These are phyloP conservation scores for Gillenia trifoliata DNA, from an alignment of 306 rosid species.

Conservation along the genomic window DNA sequence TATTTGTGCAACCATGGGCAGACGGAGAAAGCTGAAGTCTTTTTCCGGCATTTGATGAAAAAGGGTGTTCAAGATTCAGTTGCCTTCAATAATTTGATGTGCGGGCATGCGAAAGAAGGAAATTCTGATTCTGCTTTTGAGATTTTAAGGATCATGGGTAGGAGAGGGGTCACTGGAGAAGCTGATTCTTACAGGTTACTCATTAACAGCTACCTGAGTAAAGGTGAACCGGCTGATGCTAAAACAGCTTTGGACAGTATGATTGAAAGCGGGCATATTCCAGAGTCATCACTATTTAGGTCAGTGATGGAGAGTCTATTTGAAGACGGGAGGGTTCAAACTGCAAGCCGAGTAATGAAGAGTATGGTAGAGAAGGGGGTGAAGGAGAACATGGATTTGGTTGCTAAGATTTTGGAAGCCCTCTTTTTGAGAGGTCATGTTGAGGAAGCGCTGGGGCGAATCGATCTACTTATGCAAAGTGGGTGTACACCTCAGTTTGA, in stretches of 20 bases:
- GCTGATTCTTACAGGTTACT: conserved; percentile 66
- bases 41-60: conserved; percentile 82
- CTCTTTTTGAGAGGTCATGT: conserved; percentile 83
- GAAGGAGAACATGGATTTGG: conserved; percentile 77
- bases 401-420: conserved; percentile 77
- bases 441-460: conserved; percentile 86
- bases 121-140: conserved; percentile 79
- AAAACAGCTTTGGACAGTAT: conserved; percentile 80
- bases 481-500: conserved; percentile 59
- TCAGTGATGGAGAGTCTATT: conserved; percentile 73
- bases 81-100: conserved; percentile 73
- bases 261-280: conserved; percentile 78
- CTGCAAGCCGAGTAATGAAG: conserved; percentile 91
- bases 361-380: conserved; percentile 87
- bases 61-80: conserved; percentile 67
- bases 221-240: conserved; percentile 89
- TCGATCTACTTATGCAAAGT: conserved; percentile 56
- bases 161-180: conserved; percentile 70
- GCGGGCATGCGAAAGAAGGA: conserved; percentile 87
- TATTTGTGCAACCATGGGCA: conserved; percentile 65
- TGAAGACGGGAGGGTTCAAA: conserved; percentile 83
- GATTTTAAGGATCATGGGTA: conserved; percentile 76
- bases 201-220: conserved; percentile 67
- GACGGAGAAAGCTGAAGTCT: conserved; percentile 67
- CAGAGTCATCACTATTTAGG: conserved; percentile 60